Evolutionary conservation across 331 rosid genomes (phyloP).

Genomic region (Rosa hybrid): DNA sequence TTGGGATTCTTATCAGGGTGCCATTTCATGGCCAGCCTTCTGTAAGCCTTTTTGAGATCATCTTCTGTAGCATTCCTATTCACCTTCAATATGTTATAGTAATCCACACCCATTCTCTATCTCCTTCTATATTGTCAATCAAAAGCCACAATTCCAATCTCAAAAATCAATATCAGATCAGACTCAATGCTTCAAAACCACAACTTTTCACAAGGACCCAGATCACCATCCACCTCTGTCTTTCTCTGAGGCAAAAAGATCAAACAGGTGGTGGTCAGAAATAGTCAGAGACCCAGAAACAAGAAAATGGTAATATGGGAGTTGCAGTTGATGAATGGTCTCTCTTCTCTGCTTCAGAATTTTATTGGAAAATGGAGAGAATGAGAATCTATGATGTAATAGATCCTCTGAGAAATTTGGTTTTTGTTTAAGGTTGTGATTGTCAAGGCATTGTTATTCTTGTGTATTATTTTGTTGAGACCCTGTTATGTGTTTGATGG

Average conservation of each 20-base stretch:
- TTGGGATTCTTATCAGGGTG: constrained; percentile 95
- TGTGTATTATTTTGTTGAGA: neutral
- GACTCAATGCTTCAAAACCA: constrained; percentile 30
- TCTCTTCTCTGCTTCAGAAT: neutral
- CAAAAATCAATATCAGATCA: constrained; percentile 25
- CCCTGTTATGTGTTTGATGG: constrained; percentile 5
- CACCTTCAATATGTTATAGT: constrained; percentile 79
- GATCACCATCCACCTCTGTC: constrained; percentile 26
- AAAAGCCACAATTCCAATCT: constrained; percentile 6
- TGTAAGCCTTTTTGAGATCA: constrained; percentile 85
- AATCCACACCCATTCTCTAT: constrained; percentile 78
- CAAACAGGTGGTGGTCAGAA: neutral
- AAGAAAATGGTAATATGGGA: neutral
- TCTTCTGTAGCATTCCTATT: constrained; percentile 73
- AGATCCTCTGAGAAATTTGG: neutral
- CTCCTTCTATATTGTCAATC: constrained; percentile 5
- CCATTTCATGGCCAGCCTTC: constrained; percentile 96
- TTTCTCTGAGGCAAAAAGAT: neutral
- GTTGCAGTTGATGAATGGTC: neutral
- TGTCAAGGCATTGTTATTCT: neutral
- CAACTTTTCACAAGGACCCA: constrained; percentile 32
- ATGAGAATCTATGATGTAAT: neutral
- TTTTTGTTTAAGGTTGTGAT: neutral
- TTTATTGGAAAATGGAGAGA: neutral
- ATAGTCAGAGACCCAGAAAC: neutral